A percentile compares a stretch with the other conserved stretches of the same genome.
These are phyloP conservation scores for Fimicolochytrium jonesii DNA, from an alignment of 192 early-diverging fungal species.

Conservation along the genomic window DNA sequence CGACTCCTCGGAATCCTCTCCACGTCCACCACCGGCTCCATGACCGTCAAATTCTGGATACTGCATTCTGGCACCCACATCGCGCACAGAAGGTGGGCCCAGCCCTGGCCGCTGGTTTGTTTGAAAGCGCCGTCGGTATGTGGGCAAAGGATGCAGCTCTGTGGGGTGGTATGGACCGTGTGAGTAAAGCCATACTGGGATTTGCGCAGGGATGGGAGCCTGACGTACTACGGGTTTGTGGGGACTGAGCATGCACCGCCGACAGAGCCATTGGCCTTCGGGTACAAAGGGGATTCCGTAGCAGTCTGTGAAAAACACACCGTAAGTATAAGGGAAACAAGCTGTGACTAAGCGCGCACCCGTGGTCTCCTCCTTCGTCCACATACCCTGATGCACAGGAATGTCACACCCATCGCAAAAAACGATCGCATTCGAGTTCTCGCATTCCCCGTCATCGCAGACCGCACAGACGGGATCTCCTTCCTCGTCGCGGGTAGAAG, in stretches of 20 bases:
- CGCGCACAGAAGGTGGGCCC: constrained; percentile 95
- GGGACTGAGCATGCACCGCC: constrained; percentile 95
- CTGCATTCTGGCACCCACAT: constrained; percentile 95
- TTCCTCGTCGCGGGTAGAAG: constrained; percentile 58
- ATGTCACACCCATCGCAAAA: constrained; percentile 99
- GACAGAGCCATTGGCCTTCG: constrained; percentile 98
- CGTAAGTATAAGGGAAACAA: too few relatives aligned
- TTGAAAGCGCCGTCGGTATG: constrained; percentile 94
- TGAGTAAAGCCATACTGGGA: too few relatives aligned
- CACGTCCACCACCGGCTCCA: constrained; percentile 96
- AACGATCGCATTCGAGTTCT: constrained; percentile 98
- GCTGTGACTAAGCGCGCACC: too few relatives aligned
- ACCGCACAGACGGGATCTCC: constrained; percentile 85
- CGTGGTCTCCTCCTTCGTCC: too few relatives aligned
- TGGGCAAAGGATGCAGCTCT: constrained; percentile 89
- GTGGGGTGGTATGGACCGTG: neutral
- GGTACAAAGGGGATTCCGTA: constrained; percentile 99
- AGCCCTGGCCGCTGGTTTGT: constrained; percentile 85
- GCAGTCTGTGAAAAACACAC: constrained; percentile 59
- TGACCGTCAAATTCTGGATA: constrained; percentile 84
- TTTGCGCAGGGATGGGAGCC: neutral
- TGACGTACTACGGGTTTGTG: constrained; percentile 69
- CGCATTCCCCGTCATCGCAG: constrained; percentile 98
- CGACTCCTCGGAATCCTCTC: constrained; percentile 84
- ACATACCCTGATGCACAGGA: constrained; percentile 97